Base-by-base conservation (phyloP, 2,329 filamentous ascomycete species). In the Calonectria hongkongensis region DNA sequence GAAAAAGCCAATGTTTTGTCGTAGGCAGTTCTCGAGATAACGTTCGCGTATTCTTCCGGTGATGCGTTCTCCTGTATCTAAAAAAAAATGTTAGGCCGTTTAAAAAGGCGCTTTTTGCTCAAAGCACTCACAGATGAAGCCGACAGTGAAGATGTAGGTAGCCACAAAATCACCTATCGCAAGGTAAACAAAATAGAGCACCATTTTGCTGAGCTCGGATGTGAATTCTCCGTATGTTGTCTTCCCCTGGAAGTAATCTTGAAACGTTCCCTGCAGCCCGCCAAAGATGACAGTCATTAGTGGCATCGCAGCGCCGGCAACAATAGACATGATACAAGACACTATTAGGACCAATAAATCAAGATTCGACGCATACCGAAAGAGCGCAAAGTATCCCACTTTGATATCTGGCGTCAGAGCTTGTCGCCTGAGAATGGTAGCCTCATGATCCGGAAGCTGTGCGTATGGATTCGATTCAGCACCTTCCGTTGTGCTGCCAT, bases 1-100 rank as follows among this genome's bases (percentile, higher is more conserved):
- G 68, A 89, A 89, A 75, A 86, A 87, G 73, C 83, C 84, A 21
- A 90, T 85, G 54, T 89, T 87, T 72, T 90, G 87, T 2, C 87
- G 79, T 4, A 90, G 80, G 1, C 85, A 81, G 25, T 83, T 80
- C 47, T 85, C 82, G n/a, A 90, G 81, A 71, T 88, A 89, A 21
- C 83, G 81, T 41, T 85, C 81, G 3, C 88, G 81, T 3, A 83
- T 73, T 27, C 75, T 83, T 45, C 85, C 84, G 1, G 87, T 87
- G 0, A 86, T 86, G 4, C 68, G 73, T 8, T 75, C 74, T 1
- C 74, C 74, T 2, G 41, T 56, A 15, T 54, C 39, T 25, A 48
- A 39, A 21, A 12, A 16, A 18, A 16, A 18, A 36, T 36, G 33
- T 36, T 4, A 54, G 12, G 15, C 30, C 36, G 27, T 33, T 41